Evolutionary conservation across 495 filamentous ascomycete genomes (phyloP).

Genomic region (Aspergillus panamensis): DNA sequence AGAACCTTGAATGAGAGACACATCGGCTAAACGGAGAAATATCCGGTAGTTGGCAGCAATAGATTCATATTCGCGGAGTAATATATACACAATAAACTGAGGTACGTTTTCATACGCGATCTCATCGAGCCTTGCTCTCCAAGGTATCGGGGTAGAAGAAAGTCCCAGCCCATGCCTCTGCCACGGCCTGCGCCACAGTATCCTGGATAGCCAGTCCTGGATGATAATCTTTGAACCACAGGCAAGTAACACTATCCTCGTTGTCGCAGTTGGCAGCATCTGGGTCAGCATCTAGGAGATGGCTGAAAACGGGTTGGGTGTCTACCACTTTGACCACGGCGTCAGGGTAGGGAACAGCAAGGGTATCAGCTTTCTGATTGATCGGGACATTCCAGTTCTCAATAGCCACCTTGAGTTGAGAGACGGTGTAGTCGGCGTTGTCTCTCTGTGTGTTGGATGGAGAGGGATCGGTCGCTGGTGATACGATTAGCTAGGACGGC

Average conservation of each 20-base stretch:
- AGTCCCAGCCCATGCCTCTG: conserved; percentile 5
- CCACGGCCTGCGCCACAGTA: conserved; percentile 13
- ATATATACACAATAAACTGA: no score
- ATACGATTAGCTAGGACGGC: background rate
- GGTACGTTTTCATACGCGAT: no score
- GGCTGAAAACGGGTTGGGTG: conserved; percentile 12
- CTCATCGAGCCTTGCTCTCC: background rate
- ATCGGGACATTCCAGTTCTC: conserved; percentile 10
- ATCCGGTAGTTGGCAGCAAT: no score
- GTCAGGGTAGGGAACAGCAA: background rate
- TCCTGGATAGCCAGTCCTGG: conserved; percentile 14
- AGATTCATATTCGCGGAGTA: no score
- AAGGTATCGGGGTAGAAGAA: background rate
- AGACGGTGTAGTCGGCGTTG: conserved; percentile 6
- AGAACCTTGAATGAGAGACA: no score
- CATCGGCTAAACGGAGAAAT: no score
- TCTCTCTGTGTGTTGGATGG: conserved; percentile 4
- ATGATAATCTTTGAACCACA: conserved; percentile 18
- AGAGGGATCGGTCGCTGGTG: conserved; percentile 8
- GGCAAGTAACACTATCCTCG: conserved; percentile 10
- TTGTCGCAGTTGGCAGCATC: conserved; percentile 11
- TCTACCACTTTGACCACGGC: conserved; percentile 10
- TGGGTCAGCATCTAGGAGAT: conserved; percentile 5
- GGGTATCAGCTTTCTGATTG: background rate
- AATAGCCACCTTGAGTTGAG: conserved; percentile 2